These are phyloP conservation scores for Rheum nobile DNA, from an alignment of 148 eudicot genomes.

Conservation along the genomic window DNA sequence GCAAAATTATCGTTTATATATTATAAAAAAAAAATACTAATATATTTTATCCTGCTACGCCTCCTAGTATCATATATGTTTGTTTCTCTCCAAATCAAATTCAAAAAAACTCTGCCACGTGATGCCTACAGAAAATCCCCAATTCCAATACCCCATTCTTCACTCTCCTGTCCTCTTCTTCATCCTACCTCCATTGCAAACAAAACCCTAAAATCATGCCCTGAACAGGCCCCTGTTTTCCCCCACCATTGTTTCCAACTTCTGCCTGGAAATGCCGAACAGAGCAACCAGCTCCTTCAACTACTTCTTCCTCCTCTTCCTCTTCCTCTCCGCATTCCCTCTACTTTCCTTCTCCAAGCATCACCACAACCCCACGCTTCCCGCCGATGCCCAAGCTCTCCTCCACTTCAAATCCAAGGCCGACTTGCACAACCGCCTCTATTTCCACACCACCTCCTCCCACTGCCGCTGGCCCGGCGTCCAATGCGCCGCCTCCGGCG, in stretches of 20 bases:
- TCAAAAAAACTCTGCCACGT: neutral
- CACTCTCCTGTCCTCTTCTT: neutral
- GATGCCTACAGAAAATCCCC: neutral
- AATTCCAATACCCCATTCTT: neutral
- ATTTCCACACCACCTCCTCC: conserved; percentile 15
- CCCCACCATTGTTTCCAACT: neutral
- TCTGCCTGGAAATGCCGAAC: conserved; percentile 1
- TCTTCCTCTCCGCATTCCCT: neutral
- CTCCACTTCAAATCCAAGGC: conserved; percentile 32
- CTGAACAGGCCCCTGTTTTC: neutral
- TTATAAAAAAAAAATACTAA: too few species aligned
- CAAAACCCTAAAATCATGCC: conserved; percentile 1
- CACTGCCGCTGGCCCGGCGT: conserved; percentile 46
- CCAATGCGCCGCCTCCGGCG: conserved; percentile 12
- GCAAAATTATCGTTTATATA: too few species aligned
- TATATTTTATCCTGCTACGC: too few species aligned
- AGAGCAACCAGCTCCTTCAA: neutral
- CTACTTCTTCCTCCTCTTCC: neutral
- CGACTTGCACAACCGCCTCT: conserved; percentile 24
- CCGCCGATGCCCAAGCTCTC: conserved; percentile 29
- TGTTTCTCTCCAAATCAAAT: neutral
- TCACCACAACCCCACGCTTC: neutral
- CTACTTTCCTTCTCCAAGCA: neutral
- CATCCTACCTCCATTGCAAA: neutral
- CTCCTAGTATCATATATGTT: too few species aligned